Base-by-base conservation (phyloP, 495 filamentous ascomycete species). In the Lasiosphaeria ovina region DNA sequence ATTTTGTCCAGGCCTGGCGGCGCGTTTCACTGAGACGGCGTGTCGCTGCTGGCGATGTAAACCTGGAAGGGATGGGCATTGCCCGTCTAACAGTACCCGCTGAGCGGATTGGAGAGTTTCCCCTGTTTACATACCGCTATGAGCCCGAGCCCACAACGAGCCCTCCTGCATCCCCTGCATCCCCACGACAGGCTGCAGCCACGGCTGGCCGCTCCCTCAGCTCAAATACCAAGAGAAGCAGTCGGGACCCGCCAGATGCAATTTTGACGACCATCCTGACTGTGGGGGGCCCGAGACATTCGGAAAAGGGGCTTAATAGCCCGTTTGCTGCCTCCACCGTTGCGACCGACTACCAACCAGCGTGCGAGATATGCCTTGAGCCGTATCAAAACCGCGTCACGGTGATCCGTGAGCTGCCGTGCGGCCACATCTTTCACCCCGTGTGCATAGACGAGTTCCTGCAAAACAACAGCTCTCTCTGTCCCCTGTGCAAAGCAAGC, bases 381-480 rank as follows among this genome's bases (percentile, higher is more conserved):
- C 83, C 90, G 59, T 98, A 89, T 69, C 79, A 85, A 32, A 82
- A 86, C 16, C 79, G 81, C 8, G 67, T 70, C 14, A 87, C 91
- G 0, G 81, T 81, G 31, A 89, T 97, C 60, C 88, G 92, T 42
- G 90, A 95, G 71, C 78, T 97, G 4, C 87, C 89, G 0, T 98
- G 93, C 63, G 83, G 88, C 0, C 93, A 97, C 93, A 11, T 47
- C 5, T 98, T 91, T 74, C 92, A 98, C 57, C 86, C 90, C 3
- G 86, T 86, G 47, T 98, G 93, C 70, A 90, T 98, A 64, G 92
- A 97, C 68, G 77, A 82, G 10, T 93, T 91, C 63, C 77, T 97
- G 47, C 75, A 77, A 51, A 75, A 83, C 44, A 84, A 82, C 65
- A 92, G 87, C 69, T 89, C 87, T 45, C 79, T 95, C 11, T 98